These are phyloP conservation scores for Colletotrichum acutatum DNA, from an alignment of 2,329 filamentous ascomycete genomes.

Conservation along the genomic window DNA sequence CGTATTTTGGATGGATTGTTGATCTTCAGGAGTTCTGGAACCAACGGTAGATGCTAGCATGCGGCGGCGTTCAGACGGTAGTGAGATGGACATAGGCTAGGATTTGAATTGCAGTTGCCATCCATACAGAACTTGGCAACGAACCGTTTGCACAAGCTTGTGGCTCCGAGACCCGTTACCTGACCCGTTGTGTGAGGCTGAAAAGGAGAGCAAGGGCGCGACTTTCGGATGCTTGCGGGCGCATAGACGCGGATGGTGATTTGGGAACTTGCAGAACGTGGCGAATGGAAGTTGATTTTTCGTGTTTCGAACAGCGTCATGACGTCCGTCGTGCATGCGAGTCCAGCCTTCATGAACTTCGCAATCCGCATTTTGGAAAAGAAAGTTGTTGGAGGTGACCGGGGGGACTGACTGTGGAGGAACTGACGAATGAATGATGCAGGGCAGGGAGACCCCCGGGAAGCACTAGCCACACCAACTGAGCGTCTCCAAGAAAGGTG, in stretches of 20 bases:
- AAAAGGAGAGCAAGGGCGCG: slow-evolving; percentile 13
- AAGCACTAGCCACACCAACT: slow-evolving; percentile 33
- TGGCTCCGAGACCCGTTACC: slow-evolving; percentile 3
- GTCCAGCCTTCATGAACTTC: slow-evolving; percentile 21
- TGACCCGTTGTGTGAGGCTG: slow-evolving; percentile 26
- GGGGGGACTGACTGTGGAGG: slow-evolving; percentile 28
- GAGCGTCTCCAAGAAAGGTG: slow-evolving; percentile 27
- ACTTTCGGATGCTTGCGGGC: slow-evolving; percentile 7
- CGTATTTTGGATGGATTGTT: background rate
- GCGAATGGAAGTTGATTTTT: slow-evolving; percentile 19
- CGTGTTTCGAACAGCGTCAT: slow-evolving; percentile 34
- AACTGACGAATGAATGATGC: slow-evolving; percentile 36
- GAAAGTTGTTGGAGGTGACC: slow-evolving; percentile 22
- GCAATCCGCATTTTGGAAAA: slow-evolving; percentile 27
- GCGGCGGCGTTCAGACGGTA: slow-evolving; percentile 35
- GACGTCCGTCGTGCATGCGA: slow-evolving; percentile 28
- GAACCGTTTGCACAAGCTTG: slow-evolving; percentile 12
- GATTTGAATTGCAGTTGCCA: slow-evolving; percentile 8
- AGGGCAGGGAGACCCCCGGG: slow-evolving; percentile 31
- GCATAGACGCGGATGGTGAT: slow-evolving; percentile 19
- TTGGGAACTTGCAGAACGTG: slow-evolving; percentile 6
- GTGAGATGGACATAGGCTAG: slow-evolving; percentile 10
- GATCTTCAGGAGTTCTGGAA: slow-evolving; percentile 29
- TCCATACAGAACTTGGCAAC: slow-evolving; percentile 1
- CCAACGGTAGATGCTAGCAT: slow-evolving; percentile 22